Percentiles rank a stretch among this genome's conserved stretches.
Evolutionary conservation across 2,329 filamentous ascomycete species (phyloP).

Genomic region (Verticillium longisporum): DNA sequence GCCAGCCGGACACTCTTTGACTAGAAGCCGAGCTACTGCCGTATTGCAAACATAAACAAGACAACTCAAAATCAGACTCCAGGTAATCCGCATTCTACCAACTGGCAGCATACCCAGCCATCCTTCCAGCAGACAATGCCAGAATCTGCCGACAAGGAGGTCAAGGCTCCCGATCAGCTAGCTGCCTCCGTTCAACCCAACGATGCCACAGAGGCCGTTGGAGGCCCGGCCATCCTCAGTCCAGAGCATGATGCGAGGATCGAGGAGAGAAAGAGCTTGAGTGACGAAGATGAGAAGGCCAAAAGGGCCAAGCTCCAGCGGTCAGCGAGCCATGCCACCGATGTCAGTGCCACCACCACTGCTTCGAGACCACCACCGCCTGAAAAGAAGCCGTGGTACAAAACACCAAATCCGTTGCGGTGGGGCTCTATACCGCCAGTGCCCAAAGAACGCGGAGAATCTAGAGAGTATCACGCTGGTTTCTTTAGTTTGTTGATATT

Average conservation of each 20-base stretch:
- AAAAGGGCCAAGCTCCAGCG: conserved; percentile 21
- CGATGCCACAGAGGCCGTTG: conserved; percentile 4
- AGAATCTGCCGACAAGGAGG: conserved; percentile 18
- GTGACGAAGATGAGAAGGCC: neutral
- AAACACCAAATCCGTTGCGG: conserved; percentile 52
- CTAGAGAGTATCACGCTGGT: conserved; percentile 64
- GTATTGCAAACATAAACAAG: neutral
- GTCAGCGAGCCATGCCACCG: conserved; percentile 47
- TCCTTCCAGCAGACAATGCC: conserved; percentile 15
- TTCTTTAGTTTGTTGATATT: conserved; percentile 75
- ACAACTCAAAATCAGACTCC: neutral
- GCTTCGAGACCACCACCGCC: conserved; percentile 20
- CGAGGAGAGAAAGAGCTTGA: neutral
- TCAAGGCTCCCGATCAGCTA: conserved; percentile 19
- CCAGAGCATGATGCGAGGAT: conserved; percentile 5
- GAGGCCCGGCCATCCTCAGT: conserved; percentile 1
- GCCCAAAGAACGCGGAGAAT: conserved; percentile 45
- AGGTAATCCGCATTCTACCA: neutral
- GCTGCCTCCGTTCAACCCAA: conserved; percentile 20
- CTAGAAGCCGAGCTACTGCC: neutral
- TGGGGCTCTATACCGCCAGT: conserved; percentile 52
- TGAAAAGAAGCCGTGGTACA: conserved; percentile 54
- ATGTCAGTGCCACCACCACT: conserved; percentile 40
- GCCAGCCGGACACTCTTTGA: neutral
- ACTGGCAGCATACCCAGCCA: neutral